Base-by-base conservation (phyloP, 257 asterid genomes). In the Coffea eugenioides region DNA sequence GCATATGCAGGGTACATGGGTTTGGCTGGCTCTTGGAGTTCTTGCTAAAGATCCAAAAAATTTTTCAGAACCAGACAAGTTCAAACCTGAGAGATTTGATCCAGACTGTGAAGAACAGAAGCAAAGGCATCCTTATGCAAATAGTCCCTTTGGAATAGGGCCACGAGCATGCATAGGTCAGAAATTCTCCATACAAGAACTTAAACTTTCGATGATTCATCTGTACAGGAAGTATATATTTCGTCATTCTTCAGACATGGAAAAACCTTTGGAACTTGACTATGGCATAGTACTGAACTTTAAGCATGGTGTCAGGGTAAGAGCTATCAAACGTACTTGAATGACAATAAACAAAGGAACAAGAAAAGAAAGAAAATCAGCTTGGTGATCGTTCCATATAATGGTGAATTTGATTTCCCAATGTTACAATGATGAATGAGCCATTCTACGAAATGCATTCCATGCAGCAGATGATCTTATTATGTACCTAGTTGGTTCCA, bases 81-180 rank as follows among this genome's bases (percentile, higher is more conserved):
- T 96, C 84, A 92, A 56, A 80, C 99, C 99, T 3, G 98, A 96
- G 86, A 91, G 99, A 65, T 96, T 94, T 18, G 97, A 96, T 80
- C 97, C 97, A n/a, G 84, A 88, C 8, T 91, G 99, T 8, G 90
- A 92, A 56, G 99, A 94, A 86, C 97, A 91, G 77, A 94, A 88
- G 74, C 82, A 75, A 76, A 94, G 99, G 85, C 99, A 94, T 77
- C 97, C 97, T 23, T 94, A 96, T 70, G 98, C 99, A 65, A 76
- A 90, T 87, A 96, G 92, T 73, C 99, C 99, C 8, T 96, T 96
- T 27, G 99, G 99, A 66, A 85, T 96, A 27, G 98, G 99, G 8
- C 99, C 99, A 20, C 90, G 99, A 8, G 92, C 92, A 7, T 96
- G 99, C 90, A 88, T 96, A 12, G 98, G 98, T 21, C 95, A 90